A percentile compares a stretch with the other conserved stretches of the same genome.
Conservation (phyloP, 208 protist species). For the Blastocrithidia nonstop region DNA sequence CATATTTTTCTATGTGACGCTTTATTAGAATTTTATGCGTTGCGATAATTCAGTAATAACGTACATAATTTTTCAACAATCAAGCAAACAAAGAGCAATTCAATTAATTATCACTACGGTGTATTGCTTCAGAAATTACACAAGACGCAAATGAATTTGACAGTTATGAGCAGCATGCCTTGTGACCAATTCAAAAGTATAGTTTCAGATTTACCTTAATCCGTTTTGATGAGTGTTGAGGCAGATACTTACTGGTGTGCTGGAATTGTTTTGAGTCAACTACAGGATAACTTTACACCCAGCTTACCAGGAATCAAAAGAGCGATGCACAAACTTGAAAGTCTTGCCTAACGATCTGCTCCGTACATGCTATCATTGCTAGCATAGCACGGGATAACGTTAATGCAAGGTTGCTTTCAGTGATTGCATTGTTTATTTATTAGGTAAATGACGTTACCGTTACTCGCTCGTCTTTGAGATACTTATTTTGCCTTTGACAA, state of each 20-base stretch:
- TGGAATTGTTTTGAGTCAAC: slow-evolving; percentile 54
- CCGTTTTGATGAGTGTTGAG: slow-evolving; percentile 53
- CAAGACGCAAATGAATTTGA: no score
- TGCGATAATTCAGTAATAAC: not conserved
- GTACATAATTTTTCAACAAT: not conserved
- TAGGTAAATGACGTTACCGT: slow-evolving; percentile 66
- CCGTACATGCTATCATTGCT: slow-evolving; percentile 8
- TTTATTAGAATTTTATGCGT: slow-evolving; percentile 6
- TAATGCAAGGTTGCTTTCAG: slow-evolving; percentile 78
- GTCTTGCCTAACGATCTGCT: slow-evolving; percentile 11
- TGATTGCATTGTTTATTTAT: slow-evolving; percentile 88
- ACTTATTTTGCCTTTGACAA: slow-evolving; percentile 65
- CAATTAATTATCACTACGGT: not conserved
- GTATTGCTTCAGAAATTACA: not conserved
- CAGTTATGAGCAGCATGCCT: slow-evolving; percentile 1
- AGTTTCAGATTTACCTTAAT: slow-evolving; percentile 6
- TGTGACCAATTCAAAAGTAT: slow-evolving; percentile 12
- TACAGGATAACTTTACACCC: slow-evolving; percentile 85
- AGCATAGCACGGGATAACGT: slow-evolving; percentile 16
- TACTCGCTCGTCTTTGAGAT: slow-evolving; percentile 82
- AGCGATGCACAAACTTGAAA: slow-evolving; percentile 45
- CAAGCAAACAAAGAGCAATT: not conserved
- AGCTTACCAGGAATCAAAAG: slow-evolving; percentile 77
- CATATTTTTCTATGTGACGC: slow-evolving; percentile 73
- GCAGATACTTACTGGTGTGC: slow-evolving; percentile 87